A percentile compares a stretch with the other conserved stretches of the same genome.
Conservation (phyloP, 2,329 filamentous ascomycete genomes). For the Trichoderma pleuroti region DNA sequence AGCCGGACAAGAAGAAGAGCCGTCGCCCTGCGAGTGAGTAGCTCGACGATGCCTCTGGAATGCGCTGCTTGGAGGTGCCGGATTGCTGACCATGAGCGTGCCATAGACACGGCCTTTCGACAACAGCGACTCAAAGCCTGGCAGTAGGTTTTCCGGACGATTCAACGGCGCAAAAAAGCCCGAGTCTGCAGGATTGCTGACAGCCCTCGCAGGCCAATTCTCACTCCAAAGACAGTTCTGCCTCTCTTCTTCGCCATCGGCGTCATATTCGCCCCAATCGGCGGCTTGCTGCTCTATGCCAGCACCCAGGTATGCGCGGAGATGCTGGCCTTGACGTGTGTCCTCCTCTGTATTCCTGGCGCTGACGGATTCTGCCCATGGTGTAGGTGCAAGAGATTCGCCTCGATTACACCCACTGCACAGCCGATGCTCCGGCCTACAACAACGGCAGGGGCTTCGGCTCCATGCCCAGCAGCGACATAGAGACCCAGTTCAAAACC, state of each 20-base stretch:
- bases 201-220: slow-evolving; percentile 66
- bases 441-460: slow-evolving; percentile 35
- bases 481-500: slow-evolving; percentile 70
- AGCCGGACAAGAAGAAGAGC: slow-evolving; percentile 79
- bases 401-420: slow-evolving; percentile 86
- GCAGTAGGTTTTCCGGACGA: slow-evolving; percentile 66
- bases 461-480: slow-evolving; percentile 53
- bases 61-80: neutral
- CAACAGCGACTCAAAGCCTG: slow-evolving; percentile 97
- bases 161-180: neutral
- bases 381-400: slow-evolving; percentile 79
- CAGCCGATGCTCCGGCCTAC: slow-evolving; percentile 47
- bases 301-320: slow-evolving; percentile 63
- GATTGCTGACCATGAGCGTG: slow-evolving; percentile 1
- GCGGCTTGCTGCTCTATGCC: slow-evolving; percentile 79
- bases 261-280: slow-evolving; percentile 89
- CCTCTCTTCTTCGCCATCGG: slow-evolving; percentile 89
- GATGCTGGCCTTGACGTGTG: neutral
- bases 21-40: slow-evolving; percentile 80
- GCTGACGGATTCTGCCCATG: slow-evolving; percentile 9
- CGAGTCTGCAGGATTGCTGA: slow-evolving; percentile 34
- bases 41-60: slow-evolving; percentile 31
- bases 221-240: slow-evolving; percentile 89
- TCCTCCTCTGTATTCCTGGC: neutral
- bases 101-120: slow-evolving; percentile 85